These are phyloP conservation scores for Cladosporium sp. DNA, from an alignment of 2,329 filamentous ascomycete species.

Conservation along the genomic window DNA sequence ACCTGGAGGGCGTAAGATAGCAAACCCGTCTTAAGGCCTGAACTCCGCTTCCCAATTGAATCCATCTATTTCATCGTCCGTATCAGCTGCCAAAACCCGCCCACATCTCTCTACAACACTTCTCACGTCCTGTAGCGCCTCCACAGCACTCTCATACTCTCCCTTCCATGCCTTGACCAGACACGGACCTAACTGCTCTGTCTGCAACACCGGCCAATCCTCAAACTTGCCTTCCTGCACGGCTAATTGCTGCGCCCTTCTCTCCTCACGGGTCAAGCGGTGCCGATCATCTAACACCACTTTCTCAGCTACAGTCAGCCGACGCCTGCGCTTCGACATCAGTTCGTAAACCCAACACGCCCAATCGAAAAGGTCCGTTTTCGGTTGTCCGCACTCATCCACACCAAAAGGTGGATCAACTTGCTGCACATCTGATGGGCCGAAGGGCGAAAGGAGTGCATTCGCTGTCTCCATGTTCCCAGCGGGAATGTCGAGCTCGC, in stretches of 20 bases:
- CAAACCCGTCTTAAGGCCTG: too few species aligned
- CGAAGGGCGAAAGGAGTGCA: too few species aligned
- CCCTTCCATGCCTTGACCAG: not conserved
- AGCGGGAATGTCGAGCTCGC: not conserved
- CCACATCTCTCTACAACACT: not conserved
- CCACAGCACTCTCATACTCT: not conserved
- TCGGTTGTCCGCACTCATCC: not conserved
- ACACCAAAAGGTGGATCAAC: too few species aligned
- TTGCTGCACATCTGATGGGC: too few species aligned
- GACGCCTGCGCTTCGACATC: not conserved
- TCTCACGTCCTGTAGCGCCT: not conserved
- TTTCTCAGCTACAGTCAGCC: not conserved
- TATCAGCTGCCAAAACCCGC: not conserved
- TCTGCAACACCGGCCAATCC: not conserved
- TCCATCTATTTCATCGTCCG: not conserved
- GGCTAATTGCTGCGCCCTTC: too few species aligned
- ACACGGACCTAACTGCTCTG: not conserved
- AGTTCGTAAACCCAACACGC: not conserved
- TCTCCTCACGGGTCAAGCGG: too few species aligned
- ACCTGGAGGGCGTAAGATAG: too few species aligned
- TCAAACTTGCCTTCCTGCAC: not conserved
- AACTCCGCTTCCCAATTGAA: not conserved
- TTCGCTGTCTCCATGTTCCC: too few species aligned
- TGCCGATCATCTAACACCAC: too few species aligned
- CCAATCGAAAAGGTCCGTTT: not conserved